phyloP scores from a whole-genome alignment of 2,329 filamentous ascomycete genomes.

The Capronia epimyces region DNA sequence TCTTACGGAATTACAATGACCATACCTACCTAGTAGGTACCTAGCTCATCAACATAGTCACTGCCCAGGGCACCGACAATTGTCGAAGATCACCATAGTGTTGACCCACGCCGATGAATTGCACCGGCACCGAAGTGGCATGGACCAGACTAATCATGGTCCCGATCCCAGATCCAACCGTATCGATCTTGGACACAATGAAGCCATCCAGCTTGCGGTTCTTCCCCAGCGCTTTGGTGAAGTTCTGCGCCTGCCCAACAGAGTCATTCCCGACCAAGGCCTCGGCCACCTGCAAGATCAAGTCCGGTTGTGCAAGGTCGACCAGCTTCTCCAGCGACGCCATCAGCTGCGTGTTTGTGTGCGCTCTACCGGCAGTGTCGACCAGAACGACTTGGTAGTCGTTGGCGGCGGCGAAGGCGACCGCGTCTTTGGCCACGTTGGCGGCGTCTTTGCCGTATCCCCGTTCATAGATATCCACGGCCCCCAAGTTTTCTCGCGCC shows the following conservation, averaged over 20 bases:
- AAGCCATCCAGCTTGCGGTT: conserved; percentile 83
- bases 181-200: conserved; percentile 98
- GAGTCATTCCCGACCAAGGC: conserved; percentile 93
- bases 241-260: conserved; percentile 92
- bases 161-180: conserved; percentile 97
- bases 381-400: conserved; percentile 91
- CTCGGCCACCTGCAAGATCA: conserved; percentile 95
- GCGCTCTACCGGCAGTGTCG: conserved; percentile 87
- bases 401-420: conserved; percentile 68
- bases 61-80: conserved; percentile 60
- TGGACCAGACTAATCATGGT: conserved; percentile 96
- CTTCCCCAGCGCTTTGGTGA: conserved; percentile 84
- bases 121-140: conserved; percentile 89
- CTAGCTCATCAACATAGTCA: conserved; percentile 40
- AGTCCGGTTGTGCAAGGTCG: conserved; percentile 91
- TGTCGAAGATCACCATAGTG: conserved; percentile 62
- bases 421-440: conserved; percentile 88
- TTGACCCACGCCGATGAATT: conserved; percentile 76
- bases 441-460: conserved; percentile 98
- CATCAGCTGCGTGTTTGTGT: conserved; percentile 96
- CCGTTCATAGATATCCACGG: conserved; percentile 90
- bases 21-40: too few species aligned
- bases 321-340: conserved; percentile 95
- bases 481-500: conserved; percentile 69
- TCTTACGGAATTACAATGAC: too few species aligned